Base-by-base conservation (phyloP, 306 rosid species). In the Pueraria montana region DNA sequence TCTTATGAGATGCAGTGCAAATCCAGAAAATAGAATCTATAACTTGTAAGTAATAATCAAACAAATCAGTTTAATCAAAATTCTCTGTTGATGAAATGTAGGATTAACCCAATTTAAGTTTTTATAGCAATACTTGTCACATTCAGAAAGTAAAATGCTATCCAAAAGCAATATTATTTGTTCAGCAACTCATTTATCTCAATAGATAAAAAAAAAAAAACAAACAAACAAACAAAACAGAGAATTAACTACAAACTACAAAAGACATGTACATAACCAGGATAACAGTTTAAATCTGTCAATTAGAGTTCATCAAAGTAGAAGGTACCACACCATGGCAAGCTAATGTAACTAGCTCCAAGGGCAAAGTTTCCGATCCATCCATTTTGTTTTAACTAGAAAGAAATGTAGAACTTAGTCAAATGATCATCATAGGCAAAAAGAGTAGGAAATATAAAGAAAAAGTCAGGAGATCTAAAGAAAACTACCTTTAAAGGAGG, bases 291-390 rank as follows among this genome's bases (percentile, higher is more conserved):
- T 6, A 64, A 46, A 74, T 26, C 49, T 20, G 40, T 45, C 34
- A 55, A 61, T 17, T 20, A 83, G 80, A 83, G 58, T 42, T 63
- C 9, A 77, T 46, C 30, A 42, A 74, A 73, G 79, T 48, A 82
- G 68, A 89, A 76, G 84, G 68, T 83, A 86, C 66, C 84, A 45
- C 84, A 96, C 99, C 99, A 96, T 87, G 99, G 99, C 89, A 96
- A 90, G 86, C 95, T 87, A 77, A 96, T 96, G 86, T 96, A 96
- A 90, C 99, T 96, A 85, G 99, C 97, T 86, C 98, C 99, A 70
- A 96, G 93, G 83, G 99, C 97, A 77, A 94, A 92, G 89, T 96
- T 96, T 75, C 99, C 98, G 52, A 96, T 91, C 99, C 99, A 96
- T 87, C 99, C 99, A 80, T 96, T 94, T 92, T 94, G 99, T 85